phyloP scores from a whole-genome alignment of 768 basidiomycete species.

The Panaeolus papilionaceus region DNA sequence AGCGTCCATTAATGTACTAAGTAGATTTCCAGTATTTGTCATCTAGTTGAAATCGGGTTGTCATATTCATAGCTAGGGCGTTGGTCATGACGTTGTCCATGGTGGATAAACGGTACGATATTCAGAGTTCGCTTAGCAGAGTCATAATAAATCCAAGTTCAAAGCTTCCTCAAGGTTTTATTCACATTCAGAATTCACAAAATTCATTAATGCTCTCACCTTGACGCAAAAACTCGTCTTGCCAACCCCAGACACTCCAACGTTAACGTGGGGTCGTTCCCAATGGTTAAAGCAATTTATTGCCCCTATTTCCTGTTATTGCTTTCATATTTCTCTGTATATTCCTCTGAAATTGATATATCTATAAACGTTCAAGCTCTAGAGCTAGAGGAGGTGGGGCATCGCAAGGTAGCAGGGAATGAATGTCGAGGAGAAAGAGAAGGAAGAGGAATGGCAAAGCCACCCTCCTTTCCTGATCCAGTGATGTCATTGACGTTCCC shows the following conservation, averaged over 20 bases:
- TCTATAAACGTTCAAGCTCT: background rate
- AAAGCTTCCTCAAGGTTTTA: background rate
- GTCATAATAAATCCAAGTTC: no score
- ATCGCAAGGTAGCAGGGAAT: background rate
- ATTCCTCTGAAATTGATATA: background rate
- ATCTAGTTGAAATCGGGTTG: background rate
- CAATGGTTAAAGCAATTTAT: background rate
- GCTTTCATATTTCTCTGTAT: no score
- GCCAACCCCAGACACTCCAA: slow-evolving; percentile 85
- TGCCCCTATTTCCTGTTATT: background rate
- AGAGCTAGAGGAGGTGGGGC: background rate
- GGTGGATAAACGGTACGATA: background rate
- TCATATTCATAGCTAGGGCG: background rate
- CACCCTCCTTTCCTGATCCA: background rate
- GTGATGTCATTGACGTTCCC: background rate
- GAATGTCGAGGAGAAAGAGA: background rate
- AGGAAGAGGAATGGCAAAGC: background rate
- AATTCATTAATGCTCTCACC: slow-evolving; percentile 45
- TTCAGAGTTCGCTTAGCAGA: no score
- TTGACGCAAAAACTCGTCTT: slow-evolving; percentile 81
- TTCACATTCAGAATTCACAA: background rate
- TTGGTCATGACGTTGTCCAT: background rate
- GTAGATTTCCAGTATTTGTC: background rate
- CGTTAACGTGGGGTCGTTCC: slow-evolving; percentile 52
- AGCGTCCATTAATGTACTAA: slow-evolving; percentile 79